Percentiles rank a stretch among this genome's conserved stretches.
Evolutionary conservation across 768 basidiomycete species (phyloP).

Genomic region (Lenzites betulinus): DNA sequence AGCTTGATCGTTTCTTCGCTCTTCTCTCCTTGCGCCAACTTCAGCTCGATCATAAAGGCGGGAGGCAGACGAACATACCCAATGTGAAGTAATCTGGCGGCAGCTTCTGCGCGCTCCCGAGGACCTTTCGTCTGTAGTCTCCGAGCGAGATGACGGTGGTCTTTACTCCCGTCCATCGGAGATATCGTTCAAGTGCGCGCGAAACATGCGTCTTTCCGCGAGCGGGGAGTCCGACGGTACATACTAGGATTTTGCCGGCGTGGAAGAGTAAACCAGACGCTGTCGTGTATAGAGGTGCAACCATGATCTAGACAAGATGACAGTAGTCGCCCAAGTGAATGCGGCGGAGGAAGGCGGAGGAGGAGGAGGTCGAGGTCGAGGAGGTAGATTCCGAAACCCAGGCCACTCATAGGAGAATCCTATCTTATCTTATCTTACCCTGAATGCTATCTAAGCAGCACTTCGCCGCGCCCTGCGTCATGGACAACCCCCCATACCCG

Average conservation of each 20-base stretch:
- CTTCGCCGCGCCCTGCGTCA: not conserved
- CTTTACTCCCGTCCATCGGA: conserved; percentile 98
- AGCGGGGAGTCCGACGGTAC: conserved; percentile 92
- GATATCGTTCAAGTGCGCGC: conserved; percentile 92
- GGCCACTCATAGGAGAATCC: not conserved
- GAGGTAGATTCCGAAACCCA: not conserved
- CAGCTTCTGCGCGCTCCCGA: conserved; percentile 86
- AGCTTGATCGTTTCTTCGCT: conserved; percentile 78
- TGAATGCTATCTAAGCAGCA: not conserved
- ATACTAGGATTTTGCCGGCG: conserved; percentile 92
- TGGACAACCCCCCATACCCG: too few relatives aligned
- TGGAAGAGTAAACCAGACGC: conserved; percentile 85
- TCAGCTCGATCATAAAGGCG: conserved; percentile 1
- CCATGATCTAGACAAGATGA: conserved; percentile 50
- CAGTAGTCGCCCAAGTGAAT: not conserved
- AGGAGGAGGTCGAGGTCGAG: not conserved
- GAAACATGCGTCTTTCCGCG: conserved; percentile 98
- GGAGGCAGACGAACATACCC: conserved; percentile 44
- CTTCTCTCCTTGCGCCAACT: conserved; percentile 58
- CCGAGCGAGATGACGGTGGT: conserved; percentile 93
- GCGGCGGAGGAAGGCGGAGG: too few relatives aligned
- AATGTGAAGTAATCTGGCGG: conserved; percentile 92
- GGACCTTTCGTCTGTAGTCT: conserved; percentile 87
- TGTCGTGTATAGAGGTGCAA: conserved; percentile 94
- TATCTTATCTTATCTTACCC: conserved; percentile 6